phyloP scores from a whole-genome alignment of 495 filamentous ascomycete species.

The Talaromyces borbonicus region DNA sequence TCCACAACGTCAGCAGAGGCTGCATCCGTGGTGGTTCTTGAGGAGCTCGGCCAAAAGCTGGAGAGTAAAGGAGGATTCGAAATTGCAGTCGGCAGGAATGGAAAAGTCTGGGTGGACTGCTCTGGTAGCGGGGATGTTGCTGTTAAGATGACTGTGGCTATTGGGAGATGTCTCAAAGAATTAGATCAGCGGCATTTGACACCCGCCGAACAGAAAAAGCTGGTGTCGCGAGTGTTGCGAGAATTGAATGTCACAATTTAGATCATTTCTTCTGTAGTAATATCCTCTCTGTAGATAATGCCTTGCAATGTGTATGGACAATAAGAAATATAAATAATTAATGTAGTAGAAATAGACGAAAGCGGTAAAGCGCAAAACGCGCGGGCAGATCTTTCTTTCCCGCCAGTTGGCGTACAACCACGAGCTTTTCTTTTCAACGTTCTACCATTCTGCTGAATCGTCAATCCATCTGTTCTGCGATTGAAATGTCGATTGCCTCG shows the following conservation, averaged over 20 bases:
- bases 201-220: conserved; percentile 66
- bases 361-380: background rate
- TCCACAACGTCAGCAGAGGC: conserved; percentile 50
- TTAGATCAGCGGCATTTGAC: conserved; percentile 60
- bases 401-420: background rate
- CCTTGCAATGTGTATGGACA: too few relatives aligned
- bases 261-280: background rate
- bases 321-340: too few relatives aligned
- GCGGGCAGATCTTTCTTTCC: background rate
- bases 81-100: conserved; percentile 89
- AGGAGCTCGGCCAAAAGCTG: conserved; percentile 69
- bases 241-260: conserved; percentile 34
- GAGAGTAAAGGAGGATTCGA: conserved; percentile 65
- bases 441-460: background rate
- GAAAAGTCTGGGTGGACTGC: conserved; percentile 78
- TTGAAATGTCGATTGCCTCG: too few relatives aligned
- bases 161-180: conserved; percentile 71
- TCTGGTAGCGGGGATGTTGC: conserved; percentile 46
- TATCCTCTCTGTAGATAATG: too few relatives aligned
- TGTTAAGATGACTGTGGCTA: conserved; percentile 55
- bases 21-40: conserved; percentile 60
- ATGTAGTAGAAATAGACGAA: background rate
- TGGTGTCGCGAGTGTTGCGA: conserved; percentile 60
- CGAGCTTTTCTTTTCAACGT: background rate
- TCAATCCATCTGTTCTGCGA: background rate